Base-by-base conservation (phyloP, 768 basidiomycete genomes). In the Naematelia aurantialba region DNA sequence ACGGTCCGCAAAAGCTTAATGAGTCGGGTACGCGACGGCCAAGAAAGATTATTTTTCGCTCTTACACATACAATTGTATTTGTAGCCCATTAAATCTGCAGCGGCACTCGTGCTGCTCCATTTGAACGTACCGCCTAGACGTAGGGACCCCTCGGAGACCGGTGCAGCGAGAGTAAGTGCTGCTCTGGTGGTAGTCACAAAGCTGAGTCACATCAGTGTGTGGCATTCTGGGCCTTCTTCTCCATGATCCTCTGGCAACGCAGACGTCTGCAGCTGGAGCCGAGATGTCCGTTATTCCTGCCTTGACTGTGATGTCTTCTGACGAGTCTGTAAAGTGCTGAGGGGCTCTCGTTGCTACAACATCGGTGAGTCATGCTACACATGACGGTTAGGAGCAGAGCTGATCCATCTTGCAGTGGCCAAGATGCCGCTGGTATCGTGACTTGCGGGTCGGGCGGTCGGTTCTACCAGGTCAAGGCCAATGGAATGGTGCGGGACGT, bases 401-500 rank as follows among this genome's bases (percentile, higher is more conserved):
- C 21, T 27, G 17, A 21, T 14, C 52, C 39, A 27, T 34, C 47
- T 30, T 24, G 8, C 52, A 68, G 94, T 66, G 96, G 94, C 12
- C 94, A 99, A 77, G 96, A 99, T 81, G 96, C 96, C 0, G 94
- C 92, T 65, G 96, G 96, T 31, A 87, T 98, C 70, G 87, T 99
- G 59, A 99, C 96, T 30, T 93, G 96, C 76, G 96, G 92, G 2
- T 85, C 85, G 3, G 91, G 91, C 74, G 96, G 96, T 25, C 85
- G 92, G 45, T 88, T 99, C 74, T 97, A 88, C 78, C 96, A 99
- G 76, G 93, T 91, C 82, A 99, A 99, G 79, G 91, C 91, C 25
- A 99, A 98, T 73, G 96, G 96, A 45, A 98, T 99, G 96, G 94
- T 99, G 68, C 83, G 93, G 52, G 96, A 99, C 73, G 87, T 98